Evolutionary conservation across 768 basidiomycete species (phyloP).

Genomic region (Paxillus involutus): DNA sequence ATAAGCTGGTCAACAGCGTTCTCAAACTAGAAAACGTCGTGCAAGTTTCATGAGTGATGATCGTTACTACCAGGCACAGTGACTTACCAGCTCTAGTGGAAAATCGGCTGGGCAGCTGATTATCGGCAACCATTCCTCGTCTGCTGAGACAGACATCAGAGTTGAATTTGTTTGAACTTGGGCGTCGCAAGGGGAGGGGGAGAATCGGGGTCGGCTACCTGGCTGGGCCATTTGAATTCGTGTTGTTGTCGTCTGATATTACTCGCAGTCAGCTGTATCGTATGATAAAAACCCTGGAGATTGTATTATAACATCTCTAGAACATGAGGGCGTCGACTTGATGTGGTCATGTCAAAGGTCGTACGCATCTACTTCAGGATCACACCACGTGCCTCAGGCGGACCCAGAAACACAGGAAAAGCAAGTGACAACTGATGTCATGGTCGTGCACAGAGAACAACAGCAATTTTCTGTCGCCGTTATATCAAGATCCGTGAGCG

Average conservation of each 20-base stretch:
- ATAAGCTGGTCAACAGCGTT: slow-evolving; percentile 68
- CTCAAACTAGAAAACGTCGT: slow-evolving; percentile 57
- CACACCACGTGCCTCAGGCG: too few relatives aligned
- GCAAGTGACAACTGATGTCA: too few relatives aligned
- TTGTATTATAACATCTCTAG: too few relatives aligned
- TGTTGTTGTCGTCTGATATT: too few relatives aligned
- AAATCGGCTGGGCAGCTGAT: slow-evolving; percentile 43
- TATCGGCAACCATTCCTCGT: slow-evolving; percentile 32
- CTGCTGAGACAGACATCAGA: slow-evolving; percentile 1
- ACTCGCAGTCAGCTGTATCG: too few relatives aligned
- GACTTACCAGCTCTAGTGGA: slow-evolving; percentile 42
- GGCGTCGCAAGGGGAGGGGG: slow-evolving; percentile 19
- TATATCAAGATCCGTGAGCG: too few relatives aligned
- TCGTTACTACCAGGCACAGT: not conserved
- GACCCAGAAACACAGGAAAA: too few relatives aligned
- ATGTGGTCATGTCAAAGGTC: not conserved
- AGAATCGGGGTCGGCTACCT: slow-evolving; percentile 22
- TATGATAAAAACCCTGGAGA: too few relatives aligned
- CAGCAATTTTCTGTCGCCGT: too few relatives aligned
- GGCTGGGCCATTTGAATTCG: not conserved
- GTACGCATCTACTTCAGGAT: too few relatives aligned
- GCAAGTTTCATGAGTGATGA: not conserved
- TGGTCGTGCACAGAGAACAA: too few relatives aligned
- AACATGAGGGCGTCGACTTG: too few relatives aligned
- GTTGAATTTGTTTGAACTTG: not conserved